phyloP scores from a whole-genome alignment of 306 rosid species.

The Sesbania bispinosa region DNA sequence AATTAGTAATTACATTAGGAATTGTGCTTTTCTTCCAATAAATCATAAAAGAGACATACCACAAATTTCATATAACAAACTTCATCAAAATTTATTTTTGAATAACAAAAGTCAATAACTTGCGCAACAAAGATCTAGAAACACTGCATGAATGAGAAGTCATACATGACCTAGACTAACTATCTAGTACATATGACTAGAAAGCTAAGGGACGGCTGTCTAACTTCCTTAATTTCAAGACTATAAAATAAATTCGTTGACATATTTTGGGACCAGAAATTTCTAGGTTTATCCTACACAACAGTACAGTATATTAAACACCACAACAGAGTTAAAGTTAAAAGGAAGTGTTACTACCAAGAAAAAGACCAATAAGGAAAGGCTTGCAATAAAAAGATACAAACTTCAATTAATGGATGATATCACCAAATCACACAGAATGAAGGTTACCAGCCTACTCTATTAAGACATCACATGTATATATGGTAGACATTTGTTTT shows the following conservation, averaged over 20 bases:
- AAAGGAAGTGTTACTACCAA: not conserved
- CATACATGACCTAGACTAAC: not conserved
- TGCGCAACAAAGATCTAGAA: not conserved
- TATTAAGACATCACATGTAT: slow-evolving; percentile 12
- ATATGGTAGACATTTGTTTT: not conserved
- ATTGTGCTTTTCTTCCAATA: not conserved
- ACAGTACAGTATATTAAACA: slow-evolving; percentile 9
- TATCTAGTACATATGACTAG: too few species aligned
- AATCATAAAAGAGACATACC: not conserved
- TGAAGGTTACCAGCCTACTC: slow-evolving; percentile 12
- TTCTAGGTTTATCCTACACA: not conserved
- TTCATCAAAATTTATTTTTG: not conserved
- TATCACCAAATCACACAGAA: not conserved
- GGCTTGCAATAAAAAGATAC: not conserved
- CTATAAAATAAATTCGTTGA: not conserved
- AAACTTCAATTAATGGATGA: not conserved
- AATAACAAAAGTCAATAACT: not conserved
- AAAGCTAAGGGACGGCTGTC: not conserved
- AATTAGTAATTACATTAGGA: too few species aligned
- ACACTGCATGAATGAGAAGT: not conserved
- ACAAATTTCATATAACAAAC: not conserved
- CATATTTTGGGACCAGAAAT: not conserved
- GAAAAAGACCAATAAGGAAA: not conserved
- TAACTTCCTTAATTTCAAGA: not conserved
- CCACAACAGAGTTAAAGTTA: not conserved